phyloP scores from a whole-genome alignment of 257 asterid species.

The Capsicum chinense region DNA sequence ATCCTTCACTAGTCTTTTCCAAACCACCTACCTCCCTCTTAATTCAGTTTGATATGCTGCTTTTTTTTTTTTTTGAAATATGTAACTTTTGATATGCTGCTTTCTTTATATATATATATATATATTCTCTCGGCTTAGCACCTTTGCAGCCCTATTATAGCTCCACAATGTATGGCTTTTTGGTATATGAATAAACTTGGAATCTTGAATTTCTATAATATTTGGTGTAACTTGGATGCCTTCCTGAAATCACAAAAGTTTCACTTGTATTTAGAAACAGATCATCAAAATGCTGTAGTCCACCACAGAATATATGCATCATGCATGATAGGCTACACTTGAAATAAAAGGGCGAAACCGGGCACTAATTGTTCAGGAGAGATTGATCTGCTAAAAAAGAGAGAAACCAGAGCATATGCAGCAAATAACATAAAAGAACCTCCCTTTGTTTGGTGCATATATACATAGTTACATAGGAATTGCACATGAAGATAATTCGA shows the following conservation, averaged over 20 bases:
- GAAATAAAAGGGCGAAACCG: neutral
- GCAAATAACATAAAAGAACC: constrained; percentile 24
- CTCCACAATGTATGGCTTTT: neutral
- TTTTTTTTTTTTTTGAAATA: neutral
- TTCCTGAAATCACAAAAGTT: neutral
- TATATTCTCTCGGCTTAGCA: neutral
- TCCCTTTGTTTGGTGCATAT: neutral
- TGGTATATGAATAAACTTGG: neutral
- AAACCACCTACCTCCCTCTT: neutral
- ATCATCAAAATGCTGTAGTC: neutral
- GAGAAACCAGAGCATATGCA: neutral
- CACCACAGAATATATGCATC: neutral
- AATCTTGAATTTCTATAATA: neutral
- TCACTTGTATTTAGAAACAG: neutral
- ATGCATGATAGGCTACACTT: neutral
- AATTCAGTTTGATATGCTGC: neutral
- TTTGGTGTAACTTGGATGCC: neutral
- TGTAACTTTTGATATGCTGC: too few relatives aligned
- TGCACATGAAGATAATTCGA: constrained; percentile 21
- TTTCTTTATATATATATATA: neutral
- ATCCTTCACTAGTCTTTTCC: neutral
- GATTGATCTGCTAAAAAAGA: neutral
- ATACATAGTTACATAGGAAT: constrained; percentile 29
- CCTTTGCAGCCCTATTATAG: neutral
- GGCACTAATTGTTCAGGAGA: constrained; percentile 21